Percentiles rank a stretch among this genome's conserved stretches.
These are phyloP conservation scores for Hypomyces rosellus DNA, from an alignment of 2,329 filamentous ascomycete genomes.

Conservation along the genomic window DNA sequence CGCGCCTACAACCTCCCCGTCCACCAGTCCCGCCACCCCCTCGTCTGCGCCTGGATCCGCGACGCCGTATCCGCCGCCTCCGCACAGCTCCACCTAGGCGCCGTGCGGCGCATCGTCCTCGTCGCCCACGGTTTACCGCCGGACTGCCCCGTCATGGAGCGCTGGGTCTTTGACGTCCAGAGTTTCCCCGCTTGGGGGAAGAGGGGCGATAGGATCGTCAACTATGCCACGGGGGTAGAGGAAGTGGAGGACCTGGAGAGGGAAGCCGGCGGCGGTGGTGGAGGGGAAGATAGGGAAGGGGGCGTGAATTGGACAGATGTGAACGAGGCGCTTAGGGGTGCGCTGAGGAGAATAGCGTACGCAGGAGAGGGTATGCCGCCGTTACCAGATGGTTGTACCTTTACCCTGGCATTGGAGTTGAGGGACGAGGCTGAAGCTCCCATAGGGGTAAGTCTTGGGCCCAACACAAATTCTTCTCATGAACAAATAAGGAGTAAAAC, in stretches of 20 bases:
- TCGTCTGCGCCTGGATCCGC: slow-evolving; percentile 77
- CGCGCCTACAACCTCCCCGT: slow-evolving; percentile 80
- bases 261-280: slow-evolving; percentile 23
- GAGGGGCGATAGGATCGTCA: neutral
- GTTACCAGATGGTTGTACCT: slow-evolving; percentile 62
- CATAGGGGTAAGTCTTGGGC: slow-evolving; percentile 43
- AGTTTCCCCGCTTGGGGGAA: slow-evolving; percentile 37
- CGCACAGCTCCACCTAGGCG: slow-evolving; percentile 57
- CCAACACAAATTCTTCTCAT: neutral
- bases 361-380: slow-evolving; percentile 50
- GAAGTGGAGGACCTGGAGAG: slow-evolving; percentile 12
- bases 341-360: slow-evolving; percentile 56
- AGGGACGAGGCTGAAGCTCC: slow-evolving; percentile 53
- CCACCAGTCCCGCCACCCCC: slow-evolving; percentile 78
- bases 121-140: slow-evolving; percentile 36
- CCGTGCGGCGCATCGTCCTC: slow-evolving; percentile 41
- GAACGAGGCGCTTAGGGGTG: slow-evolving; percentile 65
- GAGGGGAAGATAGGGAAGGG: slow-evolving; percentile 19
- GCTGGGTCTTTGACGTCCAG: slow-evolving; percentile 55
- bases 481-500: too few relatives aligned
- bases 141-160: slow-evolving; percentile 44
- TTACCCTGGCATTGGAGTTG: slow-evolving; percentile 70
- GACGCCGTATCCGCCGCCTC: slow-evolving; percentile 70
- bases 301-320: slow-evolving; percentile 52
- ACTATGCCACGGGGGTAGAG: neutral